Evolutionary conservation across 768 basidiomycete species (phyloP).

Genomic region (Postia placenta): DNA sequence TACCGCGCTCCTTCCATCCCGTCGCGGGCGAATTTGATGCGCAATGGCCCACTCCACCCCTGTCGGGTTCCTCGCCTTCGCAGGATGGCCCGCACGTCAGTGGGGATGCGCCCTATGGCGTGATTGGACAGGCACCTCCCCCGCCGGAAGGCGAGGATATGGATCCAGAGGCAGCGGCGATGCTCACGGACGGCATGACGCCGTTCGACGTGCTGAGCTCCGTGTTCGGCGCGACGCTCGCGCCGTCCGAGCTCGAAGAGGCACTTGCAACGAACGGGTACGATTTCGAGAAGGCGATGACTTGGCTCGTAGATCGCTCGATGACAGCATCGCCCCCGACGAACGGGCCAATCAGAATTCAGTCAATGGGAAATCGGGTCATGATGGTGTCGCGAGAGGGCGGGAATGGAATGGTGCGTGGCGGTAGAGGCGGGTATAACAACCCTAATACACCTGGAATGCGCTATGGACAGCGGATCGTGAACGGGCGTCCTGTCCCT

Average conservation of each 20-base stretch:
- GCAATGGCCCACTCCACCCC: constrained; percentile 48
- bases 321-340: constrained; percentile 38
- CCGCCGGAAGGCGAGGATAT: constrained; percentile 22
- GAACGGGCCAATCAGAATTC: constrained; percentile 39
- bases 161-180: constrained; percentile 48
- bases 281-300: constrained; percentile 96
- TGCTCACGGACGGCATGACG: constrained; percentile 90
- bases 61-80: constrained; percentile 44
- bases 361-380: constrained; percentile 62
- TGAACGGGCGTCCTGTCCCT: constrained; percentile 50
- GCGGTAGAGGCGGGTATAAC: constrained; percentile 35
- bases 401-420: constrained; percentile 28
- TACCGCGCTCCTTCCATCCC: constrained; percentile 56
- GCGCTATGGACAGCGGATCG: constrained; percentile 30
- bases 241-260: constrained; percentile 89
- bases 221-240: constrained; percentile 87
- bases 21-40: constrained; percentile 54
- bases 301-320: constrained; percentile 80
- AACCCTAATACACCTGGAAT: constrained; percentile 10
- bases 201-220: constrained; percentile 94
- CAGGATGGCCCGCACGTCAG: constrained; percentile 39
- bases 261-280: constrained; percentile 83
- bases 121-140: constrained; percentile 2
- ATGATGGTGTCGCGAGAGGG: constrained; percentile 58
- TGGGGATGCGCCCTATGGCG: constrained; percentile 1